phyloP scores from a whole-genome alignment of 148 eudicot species.

The Rhododendron ferrugineum region DNA sequence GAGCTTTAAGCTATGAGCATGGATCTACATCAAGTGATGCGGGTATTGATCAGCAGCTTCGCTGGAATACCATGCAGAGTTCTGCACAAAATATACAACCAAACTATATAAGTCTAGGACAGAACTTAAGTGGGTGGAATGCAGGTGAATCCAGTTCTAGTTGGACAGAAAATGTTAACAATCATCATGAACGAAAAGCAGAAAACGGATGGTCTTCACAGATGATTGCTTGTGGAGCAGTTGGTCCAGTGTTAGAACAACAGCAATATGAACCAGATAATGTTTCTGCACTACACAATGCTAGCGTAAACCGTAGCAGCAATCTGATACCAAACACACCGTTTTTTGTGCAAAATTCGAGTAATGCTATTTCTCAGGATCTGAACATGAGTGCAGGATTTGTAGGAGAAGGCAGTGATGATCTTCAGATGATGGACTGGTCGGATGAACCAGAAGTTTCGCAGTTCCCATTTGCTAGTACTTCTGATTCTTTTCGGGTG shows the following conservation, averaged over 20 bases:
- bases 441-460: slow-evolving; percentile 28
- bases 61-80: slow-evolving; percentile 59
- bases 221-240: slow-evolving; percentile 14
- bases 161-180: slow-evolving; percentile 9
- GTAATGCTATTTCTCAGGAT: slow-evolving; percentile 32
- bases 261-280: slow-evolving; percentile 33
- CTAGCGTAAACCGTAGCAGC: slow-evolving; percentile 32
- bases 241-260: slow-evolving; percentile 31
- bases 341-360: slow-evolving; percentile 32
- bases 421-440: slow-evolving; percentile 27
- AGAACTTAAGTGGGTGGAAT: slow-evolving; percentile 32
- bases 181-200: slow-evolving; percentile 20
- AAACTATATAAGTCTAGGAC: slow-evolving; percentile 28
- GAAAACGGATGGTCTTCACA: slow-evolving; percentile 18
- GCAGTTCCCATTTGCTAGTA: slow-evolving; percentile 29
- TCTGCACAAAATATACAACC: slow-evolving; percentile 45
- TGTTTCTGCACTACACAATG: slow-evolving; percentile 30
- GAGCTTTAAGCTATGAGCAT: slow-evolving; percentile 58
- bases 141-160: slow-evolving; percentile 38
- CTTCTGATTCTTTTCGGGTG: slow-evolving; percentile 37
- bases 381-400: slow-evolving; percentile 36
- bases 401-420: slow-evolving; percentile 30
- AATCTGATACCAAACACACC: slow-evolving; percentile 25
- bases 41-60: slow-evolving; percentile 52
- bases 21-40: slow-evolving; percentile 55